Percentiles rank a stretch among this genome's conserved stretches.
These are phyloP conservation scores for Suillus cothurnatus DNA, from an alignment of 768 basidiomycete species.

Conservation along the genomic window DNA sequence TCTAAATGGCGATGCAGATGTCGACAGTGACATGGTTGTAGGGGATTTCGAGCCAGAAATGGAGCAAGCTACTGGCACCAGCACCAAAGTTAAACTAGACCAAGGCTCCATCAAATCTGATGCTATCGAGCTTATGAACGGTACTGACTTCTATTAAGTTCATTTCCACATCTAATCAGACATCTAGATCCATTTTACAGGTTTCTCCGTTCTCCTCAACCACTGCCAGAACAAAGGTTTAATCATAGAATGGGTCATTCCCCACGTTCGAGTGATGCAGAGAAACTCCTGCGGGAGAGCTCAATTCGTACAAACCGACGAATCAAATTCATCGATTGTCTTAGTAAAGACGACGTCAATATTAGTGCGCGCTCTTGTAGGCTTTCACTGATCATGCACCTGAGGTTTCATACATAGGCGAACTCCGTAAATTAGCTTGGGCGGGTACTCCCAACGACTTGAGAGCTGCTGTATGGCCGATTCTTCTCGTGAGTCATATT, in stretches of 20 bases:
- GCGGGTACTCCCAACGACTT: slow-evolving; percentile 88
- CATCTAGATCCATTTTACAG: slow-evolving; percentile 61
- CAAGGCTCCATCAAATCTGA: slow-evolving; percentile 62
- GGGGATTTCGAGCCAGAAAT: slow-evolving; percentile 72
- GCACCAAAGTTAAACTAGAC: slow-evolving; percentile 44
- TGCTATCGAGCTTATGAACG: slow-evolving; percentile 74
- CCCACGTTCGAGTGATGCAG: slow-evolving; percentile 38
- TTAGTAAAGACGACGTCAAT: slow-evolving; percentile 76
- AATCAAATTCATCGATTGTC: slow-evolving; percentile 80
- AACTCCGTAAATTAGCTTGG: slow-evolving; percentile 92
- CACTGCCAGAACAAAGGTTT: slow-evolving; percentile 19
- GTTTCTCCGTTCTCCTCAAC: slow-evolving; percentile 41
- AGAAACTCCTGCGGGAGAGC: slow-evolving; percentile 68
- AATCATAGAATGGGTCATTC: slow-evolving; percentile 14
- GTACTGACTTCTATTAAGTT: slow-evolving; percentile 43
- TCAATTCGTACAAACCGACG: slow-evolving; percentile 79
- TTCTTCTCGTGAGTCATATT: slow-evolving; percentile 70
- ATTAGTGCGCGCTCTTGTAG: slow-evolving; percentile 37
- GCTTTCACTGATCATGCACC: slow-evolving; percentile 11
- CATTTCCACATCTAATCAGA: slow-evolving; percentile 31
- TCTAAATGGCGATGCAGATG: slow-evolving; percentile 55
- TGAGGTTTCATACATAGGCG: slow-evolving; percentile 47
- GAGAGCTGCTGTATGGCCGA: slow-evolving; percentile 91
- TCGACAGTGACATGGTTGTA: slow-evolving; percentile 76
- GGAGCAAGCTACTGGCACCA: slow-evolving; percentile 30